Base-by-base conservation (phyloP, 495 filamentous ascomycete genomes). In the Aspergillus carlsbadensis region DNA sequence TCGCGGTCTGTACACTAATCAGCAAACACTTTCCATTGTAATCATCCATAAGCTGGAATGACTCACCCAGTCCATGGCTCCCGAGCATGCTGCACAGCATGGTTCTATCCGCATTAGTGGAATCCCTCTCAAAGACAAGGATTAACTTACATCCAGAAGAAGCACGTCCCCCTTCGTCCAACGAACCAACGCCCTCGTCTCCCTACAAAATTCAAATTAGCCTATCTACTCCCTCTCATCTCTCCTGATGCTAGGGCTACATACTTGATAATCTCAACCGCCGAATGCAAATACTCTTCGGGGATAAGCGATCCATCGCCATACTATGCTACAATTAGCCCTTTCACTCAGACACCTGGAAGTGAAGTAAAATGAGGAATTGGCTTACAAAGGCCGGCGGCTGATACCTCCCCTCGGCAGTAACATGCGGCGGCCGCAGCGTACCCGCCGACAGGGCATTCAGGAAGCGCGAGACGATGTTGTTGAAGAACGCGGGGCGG, bases 21-120 rank as follows among this genome's bases (percentile, higher is more conserved):
- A 29, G 26, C 26, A 15, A 2, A 33, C 5, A 5, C 8, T 14
- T 7, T 18, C 36, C 34, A 50, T 18, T 7, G 21, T 36, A 1
- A 37, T 6, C 6, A 22, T 0, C 15, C 3, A 10, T 35, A 10
- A 36, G 17, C 20, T 14, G 11, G 33, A 37, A 18, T 20, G 8
- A 7, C 47, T 21, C 22, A 54, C 40, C 51, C 51, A 35, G 51
- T 54, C 51, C 51, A 44, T 0, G 51, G 51, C 24, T 44, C 39
- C 1, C 51, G 39, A 22, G 39, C 51, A 24, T 54, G 51, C 14
- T 54, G 51, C 24, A 54, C 51, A 6, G 51, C 51, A 34, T 52
- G 50, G 18, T 52, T 52, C 50, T 52, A 33, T 5, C 21, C 6
- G 8, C 14, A 44, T 29, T 20, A 18, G 5, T 40, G 31, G 14